Evolutionary conservation across 1,139 yeast genomes (phyloP).

Genomic region (Spathaspora sp.): DNA sequence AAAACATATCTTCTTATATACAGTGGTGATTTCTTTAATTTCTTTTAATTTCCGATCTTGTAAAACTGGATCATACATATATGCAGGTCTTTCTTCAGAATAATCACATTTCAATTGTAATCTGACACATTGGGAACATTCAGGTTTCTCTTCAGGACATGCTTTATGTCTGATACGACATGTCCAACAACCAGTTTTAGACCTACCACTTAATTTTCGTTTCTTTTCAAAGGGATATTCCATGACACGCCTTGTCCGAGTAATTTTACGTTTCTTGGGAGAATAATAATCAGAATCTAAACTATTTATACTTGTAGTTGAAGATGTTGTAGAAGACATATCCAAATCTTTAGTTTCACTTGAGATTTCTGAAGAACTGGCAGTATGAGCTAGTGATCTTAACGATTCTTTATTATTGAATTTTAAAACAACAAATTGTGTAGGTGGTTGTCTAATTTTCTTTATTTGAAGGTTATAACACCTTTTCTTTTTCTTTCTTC

Average conservation of each 20-base stretch:
- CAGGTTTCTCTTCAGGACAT: constrained; percentile 62
- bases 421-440: background rate
- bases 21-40: constrained; percentile 41
- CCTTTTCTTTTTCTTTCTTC: background rate
- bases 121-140: constrained; percentile 53
- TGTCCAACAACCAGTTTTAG: constrained; percentile 68
- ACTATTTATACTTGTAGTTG: background rate
- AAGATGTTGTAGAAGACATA: background rate
- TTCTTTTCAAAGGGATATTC: constrained; percentile 10
- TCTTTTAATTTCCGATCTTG: constrained; percentile 48
- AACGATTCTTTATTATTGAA: background rate
- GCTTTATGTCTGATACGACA: constrained; percentile 65
- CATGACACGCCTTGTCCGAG: background rate
- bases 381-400: background rate
- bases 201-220: constrained; percentile 32
- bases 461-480: background rate
- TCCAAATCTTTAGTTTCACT: background rate
- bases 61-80: constrained; percentile 44
- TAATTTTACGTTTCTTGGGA: background rate
- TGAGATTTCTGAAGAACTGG: background rate
- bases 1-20: constrained; percentile 25
- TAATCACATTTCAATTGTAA: constrained; percentile 55
- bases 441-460: background rate
- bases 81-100: constrained; percentile 51
- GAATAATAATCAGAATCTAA: constrained; percentile 1